phyloP scores from a whole-genome alignment of 176 grass and related monocot species.

The Calamus simplicifolius region DNA sequence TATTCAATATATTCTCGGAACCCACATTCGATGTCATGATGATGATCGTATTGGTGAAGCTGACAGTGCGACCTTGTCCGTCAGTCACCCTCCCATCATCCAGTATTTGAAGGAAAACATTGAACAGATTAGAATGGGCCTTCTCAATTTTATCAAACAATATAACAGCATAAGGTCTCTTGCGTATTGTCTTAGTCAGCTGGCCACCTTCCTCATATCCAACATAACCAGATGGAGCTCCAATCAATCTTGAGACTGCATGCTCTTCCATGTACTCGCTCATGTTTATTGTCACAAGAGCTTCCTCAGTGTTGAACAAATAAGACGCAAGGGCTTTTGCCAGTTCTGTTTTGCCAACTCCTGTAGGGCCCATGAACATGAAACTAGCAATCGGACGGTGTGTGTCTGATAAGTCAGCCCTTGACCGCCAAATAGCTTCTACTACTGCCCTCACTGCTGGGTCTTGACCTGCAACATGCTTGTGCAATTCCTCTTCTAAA shows the following conservation, averaged over 20 bases:
- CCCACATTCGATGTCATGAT: conserved; percentile 99
- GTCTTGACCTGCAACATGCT: conserved; percentile 86
- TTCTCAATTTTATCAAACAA: conserved; percentile 99
- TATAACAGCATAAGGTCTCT: conserved; percentile 74
- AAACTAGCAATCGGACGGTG: conserved; percentile 96
- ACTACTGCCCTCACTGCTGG: conserved; percentile 86
- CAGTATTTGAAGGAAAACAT: conserved; percentile 92
- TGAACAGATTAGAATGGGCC: conserved; percentile 94
- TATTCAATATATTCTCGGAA: conserved; percentile 91
- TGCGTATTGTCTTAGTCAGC: conserved; percentile 73
- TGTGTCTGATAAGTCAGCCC: conserved; percentile 89
- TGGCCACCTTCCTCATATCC: conserved; percentile 98
- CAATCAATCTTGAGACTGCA: conserved; percentile 89
- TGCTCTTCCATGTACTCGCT: conserved; percentile 99
- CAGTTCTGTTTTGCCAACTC: conserved; percentile 96
- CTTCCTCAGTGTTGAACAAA: conserved; percentile 98
- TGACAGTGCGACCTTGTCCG: conserved; percentile 80
- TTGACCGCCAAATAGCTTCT: conserved; percentile 94
- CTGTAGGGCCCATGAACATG: conserved; percentile 99
- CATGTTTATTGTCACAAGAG: conserved; percentile 98
- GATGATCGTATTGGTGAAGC: conserved; percentile 81
- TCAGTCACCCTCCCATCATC: conserved; percentile 94
- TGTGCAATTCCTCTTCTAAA: conserved; percentile 94
- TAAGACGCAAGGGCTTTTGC: conserved; percentile 98
- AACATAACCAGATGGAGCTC: conserved; percentile 87